A percentile compares a stretch with the other conserved stretches of the same genome.
These are phyloP conservation scores for Protea cynaroides DNA, from an alignment of 164 flowering plant species.

Conservation along the genomic window DNA sequence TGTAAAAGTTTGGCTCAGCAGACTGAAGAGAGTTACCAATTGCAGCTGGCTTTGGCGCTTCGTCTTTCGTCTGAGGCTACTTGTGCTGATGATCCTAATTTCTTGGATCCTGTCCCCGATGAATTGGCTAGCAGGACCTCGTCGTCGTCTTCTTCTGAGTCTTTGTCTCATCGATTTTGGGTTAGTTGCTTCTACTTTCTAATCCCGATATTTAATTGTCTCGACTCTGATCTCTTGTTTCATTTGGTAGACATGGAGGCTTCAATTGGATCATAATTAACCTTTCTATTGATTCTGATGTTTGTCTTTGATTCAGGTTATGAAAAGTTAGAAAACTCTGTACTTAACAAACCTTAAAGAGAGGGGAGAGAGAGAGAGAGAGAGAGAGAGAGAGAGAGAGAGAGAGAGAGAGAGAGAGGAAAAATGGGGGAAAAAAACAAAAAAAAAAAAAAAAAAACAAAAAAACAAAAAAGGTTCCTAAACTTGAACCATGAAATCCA, in stretches of 20 bases:
- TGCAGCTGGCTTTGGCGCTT: conserved; percentile 88
- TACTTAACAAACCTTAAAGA: too few species aligned
- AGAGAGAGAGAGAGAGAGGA: too few species aligned
- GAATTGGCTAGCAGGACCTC: conserved; percentile 40
- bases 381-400: too few species aligned
- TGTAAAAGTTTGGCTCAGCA: conserved; percentile 98
- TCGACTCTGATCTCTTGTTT: not conserved
- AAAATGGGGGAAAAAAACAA: too few species aligned
- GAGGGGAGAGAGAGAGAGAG: too few species aligned
- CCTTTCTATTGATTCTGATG: too few species aligned
- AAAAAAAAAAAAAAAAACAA: too few species aligned
- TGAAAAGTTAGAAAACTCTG: too few species aligned
- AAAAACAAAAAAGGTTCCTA: too few species aligned
- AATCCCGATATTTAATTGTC: not conserved
- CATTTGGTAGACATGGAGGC: not conserved
- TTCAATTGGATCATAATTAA: too few species aligned
- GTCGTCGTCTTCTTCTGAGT: conserved; percentile 37
- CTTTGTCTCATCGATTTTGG: conserved; percentile 92
- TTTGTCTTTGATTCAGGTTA: too few species aligned
- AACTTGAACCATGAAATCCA: too few species aligned
- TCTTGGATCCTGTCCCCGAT: conserved; percentile 71
- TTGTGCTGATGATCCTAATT: conserved; percentile 90
- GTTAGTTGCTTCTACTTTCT: conserved; percentile 25
- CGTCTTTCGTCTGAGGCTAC: conserved; percentile 81
- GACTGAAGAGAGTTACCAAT: conserved; percentile 94